Base-by-base conservation (phyloP, 2,329 filamentous ascomycete genomes). In the Metarhizium humberi region DNA sequence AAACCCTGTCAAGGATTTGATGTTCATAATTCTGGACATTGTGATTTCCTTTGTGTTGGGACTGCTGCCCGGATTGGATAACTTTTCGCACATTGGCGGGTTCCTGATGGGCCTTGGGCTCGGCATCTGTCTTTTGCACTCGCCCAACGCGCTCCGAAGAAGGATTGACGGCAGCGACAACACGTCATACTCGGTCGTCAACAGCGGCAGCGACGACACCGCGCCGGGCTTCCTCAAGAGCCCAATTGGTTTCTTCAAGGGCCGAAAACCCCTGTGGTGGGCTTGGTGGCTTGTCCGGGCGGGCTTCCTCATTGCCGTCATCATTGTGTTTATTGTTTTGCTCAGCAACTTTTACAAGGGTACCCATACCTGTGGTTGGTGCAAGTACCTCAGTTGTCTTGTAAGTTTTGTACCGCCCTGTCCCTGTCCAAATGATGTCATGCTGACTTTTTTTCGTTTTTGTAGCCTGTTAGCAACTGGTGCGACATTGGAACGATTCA, bases 71-170 rank as follows among this genome's bases (percentile, higher is more conserved):
- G 92, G 92, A 8, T 74, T 99, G 50, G 94, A 99, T 76, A 99
- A 99, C 71, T 99, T 97, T 70, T 89, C 90, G 16, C 94, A 99
- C 63, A 96, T 99, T 59, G 94, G 94, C 54, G 94, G 94, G 2
- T 96, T 97, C 69, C 73, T 95, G 52, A 95, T 95, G 84, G 94
- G 94, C 1, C 74, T 99, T 6, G 87, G 86, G 0, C 81, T 96
- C 1, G 94, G 94, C 13, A 78, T 97, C 52, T 95, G 86, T 59
- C 78, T 99, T 32, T 77, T 99, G 58, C 91, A 92, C 67, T 96
- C 92, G 3, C 94, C 94, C 2, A 88, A 91, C 60, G 78, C 84
- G 2, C 78, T 96, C 20, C 84, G 91, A 38, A 78, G 85, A 56
- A 84, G 87, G 48, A 87, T 92, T 55, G 88, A 87, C 14, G 76